Conservation (phyloP, 306 rosid genomes). For the Citrullus mucosospermus region DNA sequence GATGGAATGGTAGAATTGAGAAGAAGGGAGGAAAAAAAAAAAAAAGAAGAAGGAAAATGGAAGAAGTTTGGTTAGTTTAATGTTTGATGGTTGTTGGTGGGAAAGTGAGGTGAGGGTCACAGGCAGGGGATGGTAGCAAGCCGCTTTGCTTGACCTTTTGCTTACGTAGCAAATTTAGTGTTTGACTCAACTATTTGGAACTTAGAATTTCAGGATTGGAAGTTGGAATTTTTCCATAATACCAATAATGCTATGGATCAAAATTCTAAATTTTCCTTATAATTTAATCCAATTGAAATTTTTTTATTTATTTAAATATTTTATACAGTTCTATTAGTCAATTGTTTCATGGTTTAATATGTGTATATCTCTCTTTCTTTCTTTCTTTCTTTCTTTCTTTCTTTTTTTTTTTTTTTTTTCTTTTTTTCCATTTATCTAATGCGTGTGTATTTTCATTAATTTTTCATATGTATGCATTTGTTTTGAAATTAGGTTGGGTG, state of each 20-base stretch:
- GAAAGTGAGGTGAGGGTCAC: constrained; percentile 7
- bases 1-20: not conserved
- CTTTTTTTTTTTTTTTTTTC: not conserved
- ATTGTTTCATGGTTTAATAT: not conserved
- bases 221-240: not conserved
- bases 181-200: constrained; percentile 1
- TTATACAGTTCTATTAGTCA: not conserved
- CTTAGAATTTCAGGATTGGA: not conserved
- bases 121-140: constrained; percentile 3
- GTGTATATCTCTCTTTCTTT: not conserved
- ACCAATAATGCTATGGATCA: not conserved
- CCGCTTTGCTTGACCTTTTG: constrained; percentile 11
- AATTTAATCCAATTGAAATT: not conserved
- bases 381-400: no score
- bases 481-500: not conserved
- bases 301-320: not conserved
- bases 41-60: no score
- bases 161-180: constrained; percentile 10
- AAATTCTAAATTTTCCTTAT: not conserved
- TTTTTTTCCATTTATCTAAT: no score
- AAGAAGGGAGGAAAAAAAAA: no score
- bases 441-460: not conserved
- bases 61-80: not conserved
- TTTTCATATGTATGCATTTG: not conserved
- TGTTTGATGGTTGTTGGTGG: constrained; percentile 6